Evolutionary conservation across 2,329 filamentous ascomycete species (phyloP).

Genomic region (Cytospora schulzeri): DNA sequence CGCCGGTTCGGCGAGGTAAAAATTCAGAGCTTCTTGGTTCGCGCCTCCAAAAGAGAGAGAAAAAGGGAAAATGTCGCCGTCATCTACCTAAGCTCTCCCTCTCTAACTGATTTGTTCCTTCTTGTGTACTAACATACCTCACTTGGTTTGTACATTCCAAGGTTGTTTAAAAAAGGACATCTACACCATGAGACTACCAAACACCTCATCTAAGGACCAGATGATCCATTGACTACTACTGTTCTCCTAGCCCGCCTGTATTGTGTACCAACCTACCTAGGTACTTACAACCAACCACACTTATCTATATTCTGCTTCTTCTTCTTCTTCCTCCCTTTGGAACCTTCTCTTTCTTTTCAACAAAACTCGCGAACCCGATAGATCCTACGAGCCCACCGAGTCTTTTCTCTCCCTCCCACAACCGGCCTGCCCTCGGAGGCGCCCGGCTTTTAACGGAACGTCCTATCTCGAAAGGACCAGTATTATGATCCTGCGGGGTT

Average conservation of each 20-base stretch:
- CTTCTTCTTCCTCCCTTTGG: background rate
- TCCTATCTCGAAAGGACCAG: conserved; percentile 15
- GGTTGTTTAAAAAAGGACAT: no score
- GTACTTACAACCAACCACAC: no score
- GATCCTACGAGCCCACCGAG: background rate
- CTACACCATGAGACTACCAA: conserved; percentile 3
- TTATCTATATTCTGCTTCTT: background rate
- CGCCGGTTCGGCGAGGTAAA: conserved; percentile 12
- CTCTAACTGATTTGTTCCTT: conserved; percentile 7
- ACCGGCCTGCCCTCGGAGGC: conserved; percentile 6
- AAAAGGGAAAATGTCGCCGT: conserved; percentile 28
- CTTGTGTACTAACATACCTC: no score
- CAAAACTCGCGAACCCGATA: background rate
- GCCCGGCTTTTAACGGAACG: conserved; percentile 4
- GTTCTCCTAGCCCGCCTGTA: background rate
- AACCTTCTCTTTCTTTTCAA: background rate
- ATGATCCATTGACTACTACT: conserved; percentile 16
- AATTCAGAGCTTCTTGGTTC: conserved; percentile 19
- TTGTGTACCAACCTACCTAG: no score
- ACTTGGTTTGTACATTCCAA: no score
- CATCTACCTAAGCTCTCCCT: conserved; percentile 20
- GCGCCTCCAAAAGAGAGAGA: background rate
- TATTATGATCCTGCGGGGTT: conserved; percentile 34
- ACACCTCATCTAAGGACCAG: conserved; percentile 15
- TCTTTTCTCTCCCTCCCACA: background rate